phyloP scores from a whole-genome alignment of 176 grass and related monocot species.

The Panicum miliaceum region DNA sequence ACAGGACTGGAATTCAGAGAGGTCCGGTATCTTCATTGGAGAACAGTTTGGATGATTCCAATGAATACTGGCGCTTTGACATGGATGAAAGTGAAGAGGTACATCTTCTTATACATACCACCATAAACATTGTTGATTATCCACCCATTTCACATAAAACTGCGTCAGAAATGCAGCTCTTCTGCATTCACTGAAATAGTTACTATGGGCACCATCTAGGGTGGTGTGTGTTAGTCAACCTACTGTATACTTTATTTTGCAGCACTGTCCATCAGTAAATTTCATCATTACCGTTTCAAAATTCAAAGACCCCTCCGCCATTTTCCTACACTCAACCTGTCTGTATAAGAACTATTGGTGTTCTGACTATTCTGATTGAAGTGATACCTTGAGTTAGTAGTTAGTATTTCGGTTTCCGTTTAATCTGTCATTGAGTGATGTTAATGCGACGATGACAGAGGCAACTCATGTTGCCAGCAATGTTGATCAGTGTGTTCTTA shows the following conservation, averaged over 20 bases:
- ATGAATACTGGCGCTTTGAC: slow-evolving; percentile 44
- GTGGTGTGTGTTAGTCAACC: not conserved
- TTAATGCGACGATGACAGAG: not conserved
- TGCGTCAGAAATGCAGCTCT: not conserved
- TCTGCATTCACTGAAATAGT: not conserved
- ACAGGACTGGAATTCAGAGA: slow-evolving; percentile 29
- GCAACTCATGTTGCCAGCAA: not conserved
- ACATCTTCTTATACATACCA: slow-evolving; percentile 27
- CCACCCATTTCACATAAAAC: not conserved
- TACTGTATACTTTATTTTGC: not conserved
- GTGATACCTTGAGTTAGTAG: not conserved
- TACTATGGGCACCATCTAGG: not conserved
- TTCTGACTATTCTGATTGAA: not conserved
- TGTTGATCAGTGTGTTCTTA: slow-evolving; percentile 12
- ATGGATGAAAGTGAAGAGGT: slow-evolving; percentile 63
- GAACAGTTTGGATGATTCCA: slow-evolving; percentile 41
- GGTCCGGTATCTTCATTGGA: slow-evolving; percentile 27
- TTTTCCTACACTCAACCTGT: not conserved
- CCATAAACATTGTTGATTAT: not conserved
- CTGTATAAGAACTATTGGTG: not conserved
- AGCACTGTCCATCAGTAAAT: not conserved
- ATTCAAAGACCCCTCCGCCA: not conserved
- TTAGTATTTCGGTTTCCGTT: not conserved
- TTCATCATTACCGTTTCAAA: not conserved
- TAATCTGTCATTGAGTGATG: slow-evolving; percentile 3